Conservation (phyloP, 768 basidiomycete species). For the Termitomyces sp. region DNA sequence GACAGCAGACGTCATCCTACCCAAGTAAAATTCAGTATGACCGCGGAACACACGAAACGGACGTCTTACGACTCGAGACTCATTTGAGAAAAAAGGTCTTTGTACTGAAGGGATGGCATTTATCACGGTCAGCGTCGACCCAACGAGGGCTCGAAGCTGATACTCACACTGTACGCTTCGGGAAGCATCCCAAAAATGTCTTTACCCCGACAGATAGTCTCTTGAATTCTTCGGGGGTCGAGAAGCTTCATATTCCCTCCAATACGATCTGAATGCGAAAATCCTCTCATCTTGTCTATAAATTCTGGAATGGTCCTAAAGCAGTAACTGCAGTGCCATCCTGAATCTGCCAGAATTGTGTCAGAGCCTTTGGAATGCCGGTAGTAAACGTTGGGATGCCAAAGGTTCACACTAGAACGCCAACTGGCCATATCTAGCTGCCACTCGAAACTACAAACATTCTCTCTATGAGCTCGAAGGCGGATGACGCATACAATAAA, state of each 20-base stretch:
- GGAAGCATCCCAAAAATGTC: conserved; percentile 68
- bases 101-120: conserved; percentile 33
- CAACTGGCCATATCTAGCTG: conserved; percentile 50
- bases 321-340: conserved; percentile 70
- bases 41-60: not conserved
- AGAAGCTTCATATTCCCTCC: conserved; percentile 45
- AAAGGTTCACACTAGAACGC: conserved; percentile 52
- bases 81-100: conserved; percentile 51
- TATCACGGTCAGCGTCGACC: not conserved
- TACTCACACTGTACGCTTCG: conserved; percentile 53
- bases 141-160: not conserved
- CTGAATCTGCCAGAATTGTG: conserved; percentile 54
- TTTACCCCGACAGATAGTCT: conserved; percentile 54
- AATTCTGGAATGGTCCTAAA: conserved; percentile 60
- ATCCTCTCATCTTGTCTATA: conserved; percentile 55
- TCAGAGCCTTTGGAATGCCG: conserved; percentile 48
- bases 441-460: conserved; percentile 48
- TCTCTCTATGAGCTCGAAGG: not conserved
- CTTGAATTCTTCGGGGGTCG: conserved; percentile 49
- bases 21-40: not conserved
- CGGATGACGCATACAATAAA: conserved; percentile 14
- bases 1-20: conserved; percentile 42
- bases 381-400: conserved; percentile 41
- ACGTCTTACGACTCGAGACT: conserved; percentile 47
- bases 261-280: conserved; percentile 61